These are phyloP conservation scores for Phytophthora megakarya DNA, from an alignment of 352 stramenopile species.

Conservation along the genomic window DNA sequence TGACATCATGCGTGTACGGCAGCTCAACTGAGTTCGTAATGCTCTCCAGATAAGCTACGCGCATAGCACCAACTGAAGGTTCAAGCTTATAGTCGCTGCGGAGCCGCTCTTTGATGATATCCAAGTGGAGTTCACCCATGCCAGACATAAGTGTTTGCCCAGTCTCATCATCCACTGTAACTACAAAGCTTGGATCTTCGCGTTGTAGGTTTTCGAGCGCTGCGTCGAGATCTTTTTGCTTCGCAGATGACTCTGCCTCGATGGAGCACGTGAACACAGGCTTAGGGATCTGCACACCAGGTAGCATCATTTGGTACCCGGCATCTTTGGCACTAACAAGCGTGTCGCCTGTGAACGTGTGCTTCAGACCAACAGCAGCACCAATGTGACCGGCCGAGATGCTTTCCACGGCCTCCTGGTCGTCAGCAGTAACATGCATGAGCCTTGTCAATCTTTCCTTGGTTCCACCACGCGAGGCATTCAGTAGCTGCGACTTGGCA, in stretches of 20 bases:
- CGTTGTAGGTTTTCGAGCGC: conserved; percentile 77
- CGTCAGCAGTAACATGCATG: conserved; percentile 91
- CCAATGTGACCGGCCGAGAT: conserved; percentile 92
- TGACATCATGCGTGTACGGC: conserved; percentile 62
- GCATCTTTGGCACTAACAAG: conserved; percentile 81
- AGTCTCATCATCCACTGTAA: conserved; percentile 95
- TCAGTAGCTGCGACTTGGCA: conserved; percentile 79
- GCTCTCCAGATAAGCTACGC: conserved; percentile 92
- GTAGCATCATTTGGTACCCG: conserved; percentile 46
- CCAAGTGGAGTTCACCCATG: conserved; percentile 95
- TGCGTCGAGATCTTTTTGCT: conserved; percentile 88
- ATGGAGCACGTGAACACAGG: conserved; percentile 92
- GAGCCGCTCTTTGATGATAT: conserved; percentile 93
- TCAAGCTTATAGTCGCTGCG: conserved; percentile 89
- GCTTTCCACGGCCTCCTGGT: conserved; percentile 85
- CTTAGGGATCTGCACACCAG: conserved; percentile 72
- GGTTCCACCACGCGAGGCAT: conserved; percentile 58
- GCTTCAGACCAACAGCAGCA: conserved; percentile 92
- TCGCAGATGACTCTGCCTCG: conserved; percentile 84
- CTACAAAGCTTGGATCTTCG: conserved; percentile 97
- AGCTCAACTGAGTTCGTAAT: conserved; percentile 46
- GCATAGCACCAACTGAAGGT: conserved; percentile 84
- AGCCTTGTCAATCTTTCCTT: conserved; percentile 75
- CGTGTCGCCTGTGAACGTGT: conserved; percentile 94
- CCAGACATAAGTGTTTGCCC: conserved; percentile 98